Evolutionary conservation across 192 early-diverging fungal genomes (phyloP), one percentile per base, ranked within the genome.

Genomic region (Rhizophagus clarus): DNA sequence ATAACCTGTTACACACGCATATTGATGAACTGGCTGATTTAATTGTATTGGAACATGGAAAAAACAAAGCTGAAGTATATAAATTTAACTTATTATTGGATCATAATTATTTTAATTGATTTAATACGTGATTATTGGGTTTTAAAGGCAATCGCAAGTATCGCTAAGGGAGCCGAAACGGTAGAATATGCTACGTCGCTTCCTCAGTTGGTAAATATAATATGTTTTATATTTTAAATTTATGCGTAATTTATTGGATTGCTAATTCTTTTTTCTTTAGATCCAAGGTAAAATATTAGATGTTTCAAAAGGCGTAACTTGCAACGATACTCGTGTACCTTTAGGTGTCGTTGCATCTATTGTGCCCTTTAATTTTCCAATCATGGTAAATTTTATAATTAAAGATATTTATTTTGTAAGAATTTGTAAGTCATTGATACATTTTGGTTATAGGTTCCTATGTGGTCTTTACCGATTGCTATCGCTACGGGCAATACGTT

Each of bases 331-430:
- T 49, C 85, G 89, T 3, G 84, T 87, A 47, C 88, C 94, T 17
- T 81, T 95, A 64, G 94, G 94, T 12, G 94, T 95, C 26, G 93
- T 93, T n/a, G 90, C 84, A 12, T 88, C 90, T 3, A 93, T 96
- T 10, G 94, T 94, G 61, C 94, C 94, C 6, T 95, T 96, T 83
- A 93, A 95, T 77, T 95, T 95, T 80, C 94, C 94, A 6, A 89
- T 93, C 78, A 95, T 95, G 94, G 51, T 56, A 56, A 22, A 56
- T 22, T 56, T 22, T 22, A 20, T 6, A 22, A 22, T 20, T 2
- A 17, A 4, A 6, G 20, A 56, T 22, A 56, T 56, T 22, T 56
- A 22, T 56, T 56, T 56, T 20, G 17, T 22, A 56, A 56, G 17
- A 22, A 22, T 56, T 56, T 56, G 17, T 51, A 17, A 17, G 17